Base-by-base conservation (phyloP, 805 yeast species). In the Myxozyma monticola region DNA sequence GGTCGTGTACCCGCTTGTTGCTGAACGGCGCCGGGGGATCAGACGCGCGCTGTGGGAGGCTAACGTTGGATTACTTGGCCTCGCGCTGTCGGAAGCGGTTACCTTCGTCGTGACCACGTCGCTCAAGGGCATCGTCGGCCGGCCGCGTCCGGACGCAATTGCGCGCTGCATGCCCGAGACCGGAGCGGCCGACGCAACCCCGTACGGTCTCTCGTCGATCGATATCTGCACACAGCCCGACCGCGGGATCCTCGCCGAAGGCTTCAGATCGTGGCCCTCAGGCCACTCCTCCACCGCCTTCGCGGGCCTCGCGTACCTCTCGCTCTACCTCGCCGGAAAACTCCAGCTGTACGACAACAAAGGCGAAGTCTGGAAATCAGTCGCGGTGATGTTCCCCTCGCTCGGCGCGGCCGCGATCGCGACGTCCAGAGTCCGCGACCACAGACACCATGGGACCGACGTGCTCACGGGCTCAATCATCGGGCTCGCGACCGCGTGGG, bases 361-460 rank as follows among this genome's bases (percentile, higher is more conserved):
- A 14, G 60, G 63, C 21, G 61, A 57, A 22, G 54, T 57, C 2
- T 64, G 63, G 59, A 58, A 61, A 46, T 36, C 57, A 2, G 25
- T 61, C 1, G 4, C 62, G 4, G 54, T 62, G 12, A 49, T 56
- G 49, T 42, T 60, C 9, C 74, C 75, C n/a, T 21, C 64, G 0
- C 60, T 88, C 4, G 76, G 85, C 5, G 96, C 98, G 0, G 63
- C 77, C 0, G 74, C 83, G 56, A 82, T 91, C 59, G 98, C 97
- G 0, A 68, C 87, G 38, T 81, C 93, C 34, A 77, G 99, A 61
- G 87, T 96, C 0, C 84, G 85, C 62, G 99, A 91, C 68, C 90
- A 90, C 69, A 77, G 97, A 65, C 99, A 91, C 64, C 98, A 91
- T 68, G 88, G 87, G 64, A 72, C 86, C 15, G 99, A 91, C 67